Base-by-base conservation (phyloP, 352 stramenopile species). In the Phytophthora europaea region DNA sequence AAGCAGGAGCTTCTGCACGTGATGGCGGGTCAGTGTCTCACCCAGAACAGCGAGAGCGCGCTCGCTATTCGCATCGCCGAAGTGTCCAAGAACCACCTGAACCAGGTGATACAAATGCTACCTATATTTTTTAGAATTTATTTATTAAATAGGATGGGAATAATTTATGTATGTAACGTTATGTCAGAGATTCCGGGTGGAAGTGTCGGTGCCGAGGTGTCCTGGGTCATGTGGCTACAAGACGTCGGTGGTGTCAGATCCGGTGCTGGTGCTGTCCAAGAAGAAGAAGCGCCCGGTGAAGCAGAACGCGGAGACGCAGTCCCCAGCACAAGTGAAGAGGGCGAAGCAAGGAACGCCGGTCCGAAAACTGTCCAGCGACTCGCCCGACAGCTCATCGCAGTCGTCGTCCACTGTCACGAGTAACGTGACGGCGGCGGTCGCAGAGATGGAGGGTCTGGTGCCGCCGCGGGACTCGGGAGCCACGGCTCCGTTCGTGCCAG, bases 61-160 rank as follows among this genome's bases (percentile, higher is more conserved):
- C 52, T 94, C 12, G 79, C 75, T 45, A 70, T 94, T 33, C 88
- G 88, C 18, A 93, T 94, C 65, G 89, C 89, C 61, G 84, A 94
- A 52, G 88, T 94, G 6, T 94, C 88, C 38, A 94, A 94, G 74
- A 94, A 94, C 70, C 85, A 94, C 52, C 77, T 92, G 61, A 94
- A 94, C 75, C 85, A 93, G 85, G 85, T 93, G 67, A 34, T 33
- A 12, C 0, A 16, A 48, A 3, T 15, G 28, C 28, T 31, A 31
- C 4, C 28, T 31, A 18, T 43, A 16, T 43, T 43, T 18, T 43
- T 43, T 6, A 43, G 10, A 18, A 43, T 43, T 43, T 18, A 6
- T 18, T 43, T 40, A 38, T 10, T 38, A 38, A 38, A n/a, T n/a
- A 31, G 26, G 26, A 31, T 31, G 2, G 4, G 26, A 31, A 4